These are phyloP conservation scores for Phoma sp. DNA, from an alignment of 2,329 filamentous ascomycete species.

Conservation along the genomic window DNA sequence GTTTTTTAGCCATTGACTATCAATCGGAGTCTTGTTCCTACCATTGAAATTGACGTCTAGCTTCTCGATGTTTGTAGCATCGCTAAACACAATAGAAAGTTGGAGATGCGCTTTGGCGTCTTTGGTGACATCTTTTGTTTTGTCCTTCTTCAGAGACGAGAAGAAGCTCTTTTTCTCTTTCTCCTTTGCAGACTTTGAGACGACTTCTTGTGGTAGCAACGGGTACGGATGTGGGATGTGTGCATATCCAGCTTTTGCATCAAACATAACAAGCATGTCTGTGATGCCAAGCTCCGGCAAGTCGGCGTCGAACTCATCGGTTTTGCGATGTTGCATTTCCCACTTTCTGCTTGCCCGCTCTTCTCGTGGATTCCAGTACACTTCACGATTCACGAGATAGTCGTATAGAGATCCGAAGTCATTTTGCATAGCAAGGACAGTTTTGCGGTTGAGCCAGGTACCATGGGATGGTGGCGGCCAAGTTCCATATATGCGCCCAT, in stretches of 20 bases:
- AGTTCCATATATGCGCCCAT: constrained; percentile 62
- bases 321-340: constrained; percentile 61
- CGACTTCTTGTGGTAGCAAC: constrained; percentile 60
- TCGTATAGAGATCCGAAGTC: constrained; percentile 76
- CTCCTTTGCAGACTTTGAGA: constrained; percentile 32
- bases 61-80: constrained; percentile 52
- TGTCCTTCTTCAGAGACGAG: constrained; percentile 43
- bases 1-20: neutral
- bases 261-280: constrained; percentile 70
- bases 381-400: constrained; percentile 72
- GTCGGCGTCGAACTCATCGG: constrained; percentile 51
- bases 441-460: constrained; percentile 66
- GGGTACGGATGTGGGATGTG: constrained; percentile 68
- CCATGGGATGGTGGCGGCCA: constrained; percentile 64
- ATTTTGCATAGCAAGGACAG: constrained; percentile 65
- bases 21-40: constrained; percentile 16
- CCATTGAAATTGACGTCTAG: constrained; percentile 47
- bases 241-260: constrained; percentile 65
- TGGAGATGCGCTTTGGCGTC: constrained; percentile 51
- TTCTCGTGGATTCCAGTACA: constrained; percentile 70
- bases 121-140: constrained; percentile 38
- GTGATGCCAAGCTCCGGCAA: constrained; percentile 67
- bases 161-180: constrained; percentile 46
- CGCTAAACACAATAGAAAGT: constrained; percentile 49
- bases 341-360: constrained; percentile 69